A percentile compares a stretch with the other conserved stretches of the same genome.
phyloP scores from a whole-genome alignment of 768 basidiomycete genomes.

The Russula compacta region DNA sequence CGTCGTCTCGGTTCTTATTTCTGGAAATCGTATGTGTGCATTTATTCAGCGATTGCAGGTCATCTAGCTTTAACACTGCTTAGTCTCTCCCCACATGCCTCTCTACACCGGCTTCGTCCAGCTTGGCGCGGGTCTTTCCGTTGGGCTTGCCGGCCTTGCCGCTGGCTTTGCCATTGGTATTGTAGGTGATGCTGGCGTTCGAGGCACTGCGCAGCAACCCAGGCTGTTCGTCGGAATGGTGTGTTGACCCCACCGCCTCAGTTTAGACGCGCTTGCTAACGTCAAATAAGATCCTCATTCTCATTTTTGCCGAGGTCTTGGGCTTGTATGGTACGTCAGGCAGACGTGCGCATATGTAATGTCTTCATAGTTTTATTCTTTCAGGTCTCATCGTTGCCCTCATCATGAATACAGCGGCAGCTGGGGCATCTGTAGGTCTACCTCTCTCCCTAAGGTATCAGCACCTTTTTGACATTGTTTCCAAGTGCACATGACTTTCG shows the following conservation, averaged over 20 bases:
- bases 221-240: constrained; percentile 93
- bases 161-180: constrained; percentile 98
- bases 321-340: constrained; percentile 66
- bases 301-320: constrained; percentile 94
- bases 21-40: constrained; percentile 66
- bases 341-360: neutral
- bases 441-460: neutral
- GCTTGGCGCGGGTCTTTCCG: constrained; percentile 87
- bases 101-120: constrained; percentile 91
- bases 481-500: constrained; percentile 6
- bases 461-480: neutral
- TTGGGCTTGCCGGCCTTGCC: constrained; percentile 90
- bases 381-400: constrained; percentile 41
- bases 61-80: neutral
- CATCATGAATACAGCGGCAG: constrained; percentile 37
- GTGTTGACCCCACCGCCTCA: neutral
- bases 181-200: constrained; percentile 97
- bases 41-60: constrained; percentile 28
- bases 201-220: constrained; percentile 96
- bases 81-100: constrained; percentile 26
- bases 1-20: constrained; percentile 95
- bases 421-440: neutral
- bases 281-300: constrained; percentile 48
- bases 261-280: neutral
- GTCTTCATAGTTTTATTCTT: neutral